A percentile compares a stretch with the other conserved stretches of the same genome.
Evolutionary conservation across 2,329 filamentous ascomycete species (phyloP).

Genomic region (Cadophora sp.): DNA sequence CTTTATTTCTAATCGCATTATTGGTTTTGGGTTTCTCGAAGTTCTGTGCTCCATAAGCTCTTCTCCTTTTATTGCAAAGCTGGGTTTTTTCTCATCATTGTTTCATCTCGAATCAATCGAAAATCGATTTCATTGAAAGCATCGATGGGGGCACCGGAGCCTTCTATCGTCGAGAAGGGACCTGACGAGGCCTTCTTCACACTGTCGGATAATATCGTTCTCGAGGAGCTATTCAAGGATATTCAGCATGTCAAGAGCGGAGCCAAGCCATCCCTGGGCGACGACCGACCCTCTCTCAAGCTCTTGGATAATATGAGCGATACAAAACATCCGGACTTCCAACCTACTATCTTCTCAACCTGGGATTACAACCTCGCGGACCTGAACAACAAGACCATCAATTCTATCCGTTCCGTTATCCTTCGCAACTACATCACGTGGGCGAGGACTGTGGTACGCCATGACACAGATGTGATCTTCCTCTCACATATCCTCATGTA

Average conservation of each 20-base stretch:
- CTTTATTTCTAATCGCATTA: background rate
- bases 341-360: slow-evolving; percentile 36
- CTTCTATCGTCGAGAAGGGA: slow-evolving; percentile 16
- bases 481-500: slow-evolving; percentile 79
- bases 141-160: slow-evolving; percentile 10
- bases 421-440: slow-evolving; percentile 34
- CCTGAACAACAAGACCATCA: slow-evolving; percentile 28
- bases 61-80: background rate
- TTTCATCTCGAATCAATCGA: background rate
- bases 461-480: slow-evolving; percentile 72
- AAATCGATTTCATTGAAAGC: background rate
- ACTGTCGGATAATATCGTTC: slow-evolving; percentile 21
- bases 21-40: background rate
- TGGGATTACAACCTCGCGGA: slow-evolving; percentile 35
- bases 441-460: slow-evolving; percentile 36
- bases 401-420: slow-evolving; percentile 20
- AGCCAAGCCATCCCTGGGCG: background rate
- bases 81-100: background rate
- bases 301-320: slow-evolving; percentile 18
- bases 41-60: background rate
- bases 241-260: slow-evolving; percentile 19
- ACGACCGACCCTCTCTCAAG: slow-evolving; percentile 16
- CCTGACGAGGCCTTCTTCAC: slow-evolving; percentile 23
- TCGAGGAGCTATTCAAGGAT: slow-evolving; percentile 20
- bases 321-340: slow-evolving; percentile 28